Evolutionary conservation across 2,329 filamentous ascomycete species (phyloP), one percentile per base, ranked within the genome.

Genomic region (Aureobasidium sp.): DNA sequence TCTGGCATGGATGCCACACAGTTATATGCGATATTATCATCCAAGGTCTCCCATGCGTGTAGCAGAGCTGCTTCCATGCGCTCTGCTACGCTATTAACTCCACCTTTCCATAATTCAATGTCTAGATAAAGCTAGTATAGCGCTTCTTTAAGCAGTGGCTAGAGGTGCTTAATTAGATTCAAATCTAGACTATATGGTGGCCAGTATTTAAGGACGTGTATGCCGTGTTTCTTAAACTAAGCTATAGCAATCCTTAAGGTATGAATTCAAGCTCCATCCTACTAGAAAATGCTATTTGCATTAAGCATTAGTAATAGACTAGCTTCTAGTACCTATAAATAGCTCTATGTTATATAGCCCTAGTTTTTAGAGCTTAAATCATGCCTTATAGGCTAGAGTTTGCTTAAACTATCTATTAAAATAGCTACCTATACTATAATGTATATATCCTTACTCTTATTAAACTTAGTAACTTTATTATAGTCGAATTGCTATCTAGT

Each of bases 91-190:
- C 10, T 1, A 2, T 41, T 13, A 7, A 42, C 46, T 20, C 34
- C 26, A 37, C 57, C 57, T 42, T 17, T 13, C 57, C 36, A 61
- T 32, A 52, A 15, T 61, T 61, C 23, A 34, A 51, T 51, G 23
- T 61, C 46, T 26, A 17, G 46, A 61, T 41, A 61, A 1, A 61
- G 57, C 57, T 61, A 1, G 23, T 61, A 61, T 41, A 52, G 57
- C 13, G 10, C 12, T n/a, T 61, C 46, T 42, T 61, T 52, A 10
- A 61, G 47, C 10, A 61, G 36, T n/a, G 34, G 46, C 57, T 20
- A 61, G 10, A 61, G 36, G 34, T 61, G 46, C 46, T 61, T 17
- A 44, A 61, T 52, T 52, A 29, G 36, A 42, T 61, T 52, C 6
- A 51, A 51, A 52, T 52, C 57, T 5, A 15, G 23, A 17, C 23